Base-by-base conservation (phyloP, 2,329 filamentous ascomycete genomes). In the Apiospora aurea region DNA sequence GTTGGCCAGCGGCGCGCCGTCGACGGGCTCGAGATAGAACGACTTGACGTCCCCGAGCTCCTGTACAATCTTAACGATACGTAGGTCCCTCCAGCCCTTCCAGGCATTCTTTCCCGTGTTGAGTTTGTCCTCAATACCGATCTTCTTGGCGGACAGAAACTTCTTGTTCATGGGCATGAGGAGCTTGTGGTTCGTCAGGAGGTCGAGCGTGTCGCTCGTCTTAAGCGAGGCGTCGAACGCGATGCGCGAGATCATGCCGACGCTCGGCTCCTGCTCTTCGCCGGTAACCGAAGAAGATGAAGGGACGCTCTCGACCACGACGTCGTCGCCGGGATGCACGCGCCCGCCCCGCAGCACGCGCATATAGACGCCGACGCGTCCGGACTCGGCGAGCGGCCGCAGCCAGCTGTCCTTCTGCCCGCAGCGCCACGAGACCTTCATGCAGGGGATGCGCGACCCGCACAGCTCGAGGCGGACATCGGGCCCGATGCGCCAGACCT, bases 401-500 rank as follows among this genome's bases (percentile, higher is more conserved):
- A 78, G 75, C 76, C 76, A 77, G 34, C 71, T 46, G 41, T 77
- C 73, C 51, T 75, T 77, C 70, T 78, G 76, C 7, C 74, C 74
- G 69, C 76, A 78, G 38, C 76, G 70, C 76, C 77, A 78, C 2
- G 76, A 71, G 13, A 78, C 68, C 61, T 78, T 77, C n/a, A 71
- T 66, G 64, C 76, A 77, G 2, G 75, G 76, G 29, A 78, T 72
- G 16, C 76, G 74, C 11, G 74, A 72, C 13, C 76, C 76, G 66
- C 75, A 77, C 2, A 76, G 76, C 49, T 77, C 70, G 18, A 78
- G 71, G 18, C 74, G 72, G 13, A 76, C 76, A 21, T 71, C 69
- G 21, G 73, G 47, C 3, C 76, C 76, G 46, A 78, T 71, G 47
- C 51, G 74, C 77, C 75, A 77, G 4, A 77, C 70, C 49, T 78